Evolutionary conservation across 805 yeast species (phyloP).

Genomic region (Kluyveromyces aestuarii): DNA sequence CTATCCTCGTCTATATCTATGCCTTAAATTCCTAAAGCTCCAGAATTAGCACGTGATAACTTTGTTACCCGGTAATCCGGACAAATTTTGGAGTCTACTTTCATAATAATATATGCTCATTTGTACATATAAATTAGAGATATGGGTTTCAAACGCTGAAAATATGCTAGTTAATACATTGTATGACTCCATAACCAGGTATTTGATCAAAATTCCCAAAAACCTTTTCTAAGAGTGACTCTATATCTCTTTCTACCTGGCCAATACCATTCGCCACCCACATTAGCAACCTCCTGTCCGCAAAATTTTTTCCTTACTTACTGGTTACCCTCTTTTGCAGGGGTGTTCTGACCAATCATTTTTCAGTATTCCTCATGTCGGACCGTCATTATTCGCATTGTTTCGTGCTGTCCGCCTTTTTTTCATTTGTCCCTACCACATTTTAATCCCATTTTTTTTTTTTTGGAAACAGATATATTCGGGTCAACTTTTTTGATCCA

Average conservation of each 20-base stretch:
- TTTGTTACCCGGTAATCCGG: too few relatives aligned
- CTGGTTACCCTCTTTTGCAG: conserved; percentile 11
- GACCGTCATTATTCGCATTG: conserved; percentile 8
- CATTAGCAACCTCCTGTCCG: not conserved
- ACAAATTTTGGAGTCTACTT: not conserved
- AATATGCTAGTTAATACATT: too few relatives aligned
- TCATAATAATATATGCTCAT: not conserved
- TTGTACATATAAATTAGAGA: not conserved
- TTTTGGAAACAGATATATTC: not conserved
- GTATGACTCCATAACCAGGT: not conserved
- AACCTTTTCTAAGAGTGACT: not conserved
- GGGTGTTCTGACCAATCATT: conserved; percentile 17
- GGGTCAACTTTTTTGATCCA: not conserved
- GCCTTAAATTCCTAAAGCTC: too few relatives aligned
- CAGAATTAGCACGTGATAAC: too few relatives aligned
- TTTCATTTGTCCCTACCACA: conserved; percentile 19
- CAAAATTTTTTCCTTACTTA: not conserved
- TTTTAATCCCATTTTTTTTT: conserved; percentile 4
- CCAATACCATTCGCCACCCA: not conserved
- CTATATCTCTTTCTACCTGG: not conserved
- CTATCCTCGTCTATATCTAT: too few relatives aligned
- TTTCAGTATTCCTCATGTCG: conserved; percentile 2
- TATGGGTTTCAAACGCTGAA: too few relatives aligned
- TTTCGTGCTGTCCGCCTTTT: conserved; percentile 13
- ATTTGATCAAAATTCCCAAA: not conserved